These are phyloP conservation scores for Hymenoscyphus fructigenus DNA, from an alignment of 2,329 filamentous ascomycete species.

Conservation along the genomic window DNA sequence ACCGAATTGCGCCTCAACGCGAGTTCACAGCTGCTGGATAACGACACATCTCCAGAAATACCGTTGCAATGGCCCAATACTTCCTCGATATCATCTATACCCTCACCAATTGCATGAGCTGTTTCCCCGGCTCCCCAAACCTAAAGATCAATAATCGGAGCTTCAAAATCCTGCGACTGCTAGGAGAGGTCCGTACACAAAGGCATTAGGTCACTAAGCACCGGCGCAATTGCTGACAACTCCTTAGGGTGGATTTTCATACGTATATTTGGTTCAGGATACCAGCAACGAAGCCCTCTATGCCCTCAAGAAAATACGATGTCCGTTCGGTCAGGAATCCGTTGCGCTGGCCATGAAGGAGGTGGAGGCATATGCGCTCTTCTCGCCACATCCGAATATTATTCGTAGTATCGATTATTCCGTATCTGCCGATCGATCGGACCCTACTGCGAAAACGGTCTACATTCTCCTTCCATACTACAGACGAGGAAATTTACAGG, in stretches of 20 bases:
- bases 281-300: slow-evolving; percentile 79
- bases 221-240: slow-evolving; percentile 18
- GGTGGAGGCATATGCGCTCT: slow-evolving; percentile 93
- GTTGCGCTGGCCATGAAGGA: slow-evolving; percentile 94
- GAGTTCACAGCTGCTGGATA: background rate
- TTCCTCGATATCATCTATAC: slow-evolving; percentile 88
- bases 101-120: slow-evolving; percentile 91
- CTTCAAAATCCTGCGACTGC: slow-evolving; percentile 91
- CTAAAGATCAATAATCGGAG: slow-evolving; percentile 92
- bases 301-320: slow-evolving; percentile 97
- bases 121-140: slow-evolving; percentile 90
- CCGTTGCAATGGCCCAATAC: slow-evolving; percentile 69
- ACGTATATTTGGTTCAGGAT: slow-evolving; percentile 97
- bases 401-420: slow-evolving; percentile 83
- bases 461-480: slow-evolving; percentile 98
- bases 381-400: slow-evolving; percentile 78
- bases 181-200: slow-evolving; percentile 72
- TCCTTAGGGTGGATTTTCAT: slow-evolving; percentile 86
- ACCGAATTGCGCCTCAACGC: background rate
- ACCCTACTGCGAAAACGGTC: slow-evolving; percentile 80
- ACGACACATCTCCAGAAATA: slow-evolving; percentile 19
- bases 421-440: slow-evolving; percentile 70
- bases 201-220: background rate
- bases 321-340: slow-evolving; percentile 95
- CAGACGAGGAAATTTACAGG: slow-evolving; percentile 89